Percentiles rank a stretch among this genome's conserved stretches.
Conservation (phyloP, 208 protist genomes). For the Entamoeba invadens region DNA sequence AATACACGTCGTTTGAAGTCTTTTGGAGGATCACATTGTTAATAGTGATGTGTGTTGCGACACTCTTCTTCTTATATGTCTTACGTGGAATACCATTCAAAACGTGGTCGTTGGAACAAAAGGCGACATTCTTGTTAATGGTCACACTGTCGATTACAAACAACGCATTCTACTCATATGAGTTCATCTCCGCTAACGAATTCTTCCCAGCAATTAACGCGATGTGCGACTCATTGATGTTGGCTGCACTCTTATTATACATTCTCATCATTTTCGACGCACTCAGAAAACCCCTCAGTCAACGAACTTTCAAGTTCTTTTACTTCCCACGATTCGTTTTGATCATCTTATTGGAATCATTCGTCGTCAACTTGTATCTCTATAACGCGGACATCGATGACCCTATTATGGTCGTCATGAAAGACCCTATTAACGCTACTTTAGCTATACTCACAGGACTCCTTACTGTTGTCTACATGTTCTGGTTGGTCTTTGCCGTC, state of each 20-base stretch:
- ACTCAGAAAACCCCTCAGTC: not conserved
- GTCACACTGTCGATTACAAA: not conserved
- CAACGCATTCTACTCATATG: not conserved
- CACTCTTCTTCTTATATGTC: not conserved
- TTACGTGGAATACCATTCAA: not conserved
- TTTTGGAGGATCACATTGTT: not conserved
- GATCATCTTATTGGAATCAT: not conserved
- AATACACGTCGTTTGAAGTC: not conserved
- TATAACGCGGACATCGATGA: not conserved
- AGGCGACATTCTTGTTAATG: not conserved
- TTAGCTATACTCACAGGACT: not conserved
- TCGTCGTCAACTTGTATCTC: not conserved
- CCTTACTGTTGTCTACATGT: not conserved
- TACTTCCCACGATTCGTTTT: not conserved
- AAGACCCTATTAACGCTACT: not conserved
- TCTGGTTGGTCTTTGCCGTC: not conserved
- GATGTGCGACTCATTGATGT: not conserved
- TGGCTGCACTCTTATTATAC: not conserved
- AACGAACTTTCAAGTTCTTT: not conserved
- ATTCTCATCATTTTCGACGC: not conserved
- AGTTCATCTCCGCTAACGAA: not conserved
- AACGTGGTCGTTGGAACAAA: not conserved
- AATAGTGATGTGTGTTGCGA: not conserved
- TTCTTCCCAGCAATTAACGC: not conserved
- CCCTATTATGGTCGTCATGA: not conserved